A percentile compares a stretch with the other conserved stretches of the same genome.
These are phyloP conservation scores for Rhizoclosmatium sp. DNA, from an alignment of 192 early-diverging fungal species.

Conservation along the genomic window DNA sequence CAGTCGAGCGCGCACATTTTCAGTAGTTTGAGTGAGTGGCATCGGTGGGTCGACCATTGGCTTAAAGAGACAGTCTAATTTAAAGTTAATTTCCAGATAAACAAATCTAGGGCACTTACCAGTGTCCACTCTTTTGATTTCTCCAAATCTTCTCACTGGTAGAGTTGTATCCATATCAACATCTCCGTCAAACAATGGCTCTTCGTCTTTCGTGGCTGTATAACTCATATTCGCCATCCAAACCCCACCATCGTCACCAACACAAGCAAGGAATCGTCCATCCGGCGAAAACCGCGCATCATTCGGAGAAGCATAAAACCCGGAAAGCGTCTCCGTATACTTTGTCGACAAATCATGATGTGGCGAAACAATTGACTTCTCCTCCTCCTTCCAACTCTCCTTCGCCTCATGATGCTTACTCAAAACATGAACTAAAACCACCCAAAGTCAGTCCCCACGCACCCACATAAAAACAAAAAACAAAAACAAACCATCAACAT, in stretches of 20 bases:
- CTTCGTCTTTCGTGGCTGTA: background rate
- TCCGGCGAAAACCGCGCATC: constrained; percentile 28
- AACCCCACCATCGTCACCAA: constrained; percentile 24
- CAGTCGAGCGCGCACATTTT: background rate
- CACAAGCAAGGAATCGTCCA: constrained; percentile 22
- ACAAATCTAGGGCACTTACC: background rate
- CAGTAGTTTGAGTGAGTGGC: background rate
- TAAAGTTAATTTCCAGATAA: background rate
- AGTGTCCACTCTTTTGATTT: background rate
- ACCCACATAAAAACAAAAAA: background rate
- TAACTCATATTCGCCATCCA: constrained; percentile 12
- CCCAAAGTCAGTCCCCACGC: too few species aligned
- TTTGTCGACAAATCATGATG: constrained; percentile 11
- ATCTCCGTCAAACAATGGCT: background rate
- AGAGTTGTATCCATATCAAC: background rate
- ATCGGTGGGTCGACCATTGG: background rate
- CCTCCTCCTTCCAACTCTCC: background rate
- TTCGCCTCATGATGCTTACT: background rate
- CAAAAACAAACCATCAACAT: constrained; percentile 19
- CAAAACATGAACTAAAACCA: constrained; percentile 2
- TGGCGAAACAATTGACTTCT: constrained; percentile 3
- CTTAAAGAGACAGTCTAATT: background rate
- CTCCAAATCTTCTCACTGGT: constrained; percentile 1
- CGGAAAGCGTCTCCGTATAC: background rate
- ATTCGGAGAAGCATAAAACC: constrained; percentile 7